Evolutionary conservation across 2,329 filamentous ascomycete species (phyloP), one percentile per base, ranked within the genome.

Genomic region (Orbilia quercus): DNA sequence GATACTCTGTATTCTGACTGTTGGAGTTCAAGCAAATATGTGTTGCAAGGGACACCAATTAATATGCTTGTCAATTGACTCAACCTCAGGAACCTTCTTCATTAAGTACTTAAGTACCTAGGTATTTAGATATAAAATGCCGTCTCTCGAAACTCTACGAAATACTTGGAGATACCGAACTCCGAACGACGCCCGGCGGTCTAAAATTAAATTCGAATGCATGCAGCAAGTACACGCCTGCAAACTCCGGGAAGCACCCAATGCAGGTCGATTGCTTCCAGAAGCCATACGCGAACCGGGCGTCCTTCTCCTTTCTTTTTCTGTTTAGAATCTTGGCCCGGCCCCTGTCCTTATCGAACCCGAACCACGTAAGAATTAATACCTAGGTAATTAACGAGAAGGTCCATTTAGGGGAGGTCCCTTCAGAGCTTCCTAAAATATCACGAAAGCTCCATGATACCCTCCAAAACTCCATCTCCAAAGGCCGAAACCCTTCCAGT

Each of bases 331-430:
- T 12, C 12, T 22, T 38, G 36, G 36, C 14, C 31, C 12, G 3
- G 31, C 66, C 69, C 69, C 69, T 73, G 60, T 58, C 38, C 54
- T n/a, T 14, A n/a, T 22, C 53, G 7, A 54, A 7, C 60, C 42
- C 48, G 54, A 60, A 66, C 60, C 28, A 31, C 28, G 28, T 31
- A 31, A 4, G 9, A 31, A 31, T 31, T 31, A 31, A 31, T 31
- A n/a, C n/a, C n/a, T n/a, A n/a, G n/a, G n/a, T 31, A 31, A 31
- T 31, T 9, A 69, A 54, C 47, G 45, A 55, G 60, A 73, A 73
- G 53, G 51, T 59, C 44, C 48, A 44, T 59, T 58, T 50, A 72
- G 67, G 58, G 67, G 59, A 63, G 50, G 36, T n/a, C n/a, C 40
- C 4, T 20, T 22, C 40, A 58, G 36, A 58, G 51, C 63, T 57